Conservation (phyloP, 2,329 filamentous ascomycete species). For the Periconia macrospinosa region DNA sequence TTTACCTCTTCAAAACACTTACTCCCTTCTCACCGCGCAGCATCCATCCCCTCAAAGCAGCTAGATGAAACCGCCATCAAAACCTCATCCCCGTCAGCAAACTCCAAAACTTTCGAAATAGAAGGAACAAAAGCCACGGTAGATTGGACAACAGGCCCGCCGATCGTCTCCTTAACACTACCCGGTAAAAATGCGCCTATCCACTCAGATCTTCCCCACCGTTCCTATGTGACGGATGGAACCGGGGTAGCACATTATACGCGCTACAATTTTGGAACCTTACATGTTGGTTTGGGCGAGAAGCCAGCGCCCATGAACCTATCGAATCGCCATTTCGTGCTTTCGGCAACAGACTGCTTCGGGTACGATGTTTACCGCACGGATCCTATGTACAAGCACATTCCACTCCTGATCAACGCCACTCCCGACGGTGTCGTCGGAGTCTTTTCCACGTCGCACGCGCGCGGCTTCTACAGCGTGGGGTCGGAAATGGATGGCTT, state of each 20-base stretch:
- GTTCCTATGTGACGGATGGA: conserved; percentile 67
- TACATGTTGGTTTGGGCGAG: conserved; percentile 72
- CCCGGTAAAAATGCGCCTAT: conserved; percentile 55
- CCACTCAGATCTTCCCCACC: conserved; percentile 64
- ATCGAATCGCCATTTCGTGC: conserved; percentile 64
- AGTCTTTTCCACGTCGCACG: conserved; percentile 68
- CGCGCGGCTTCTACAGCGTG: conserved; percentile 65
- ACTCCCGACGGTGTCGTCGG: conserved; percentile 66
- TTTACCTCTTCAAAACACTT: conserved; percentile 66
- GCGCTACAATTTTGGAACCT: conserved; percentile 61
- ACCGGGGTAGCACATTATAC: conserved; percentile 67
- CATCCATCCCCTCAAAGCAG: conserved; percentile 48
- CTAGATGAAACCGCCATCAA: conserved; percentile 36
- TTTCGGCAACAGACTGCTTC: conserved; percentile 72
- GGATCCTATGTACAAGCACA: conserved; percentile 76
- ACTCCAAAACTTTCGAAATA: conserved; percentile 49
- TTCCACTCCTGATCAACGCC: conserved; percentile 71
- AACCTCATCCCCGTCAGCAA: conserved; percentile 34
- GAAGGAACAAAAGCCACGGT: conserved; percentile 58
- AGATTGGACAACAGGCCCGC: conserved; percentile 61
- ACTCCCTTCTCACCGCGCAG: conserved; percentile 66
- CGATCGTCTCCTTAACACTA: conserved; percentile 58
- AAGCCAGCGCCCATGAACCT: conserved; percentile 75
- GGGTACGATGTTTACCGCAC: conserved; percentile 72
- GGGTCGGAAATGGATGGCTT: conserved; percentile 75